Evolutionary conservation across 192 early-diverging fungal genomes (phyloP).

Genomic region (Spizellomyces punctatus): DNA sequence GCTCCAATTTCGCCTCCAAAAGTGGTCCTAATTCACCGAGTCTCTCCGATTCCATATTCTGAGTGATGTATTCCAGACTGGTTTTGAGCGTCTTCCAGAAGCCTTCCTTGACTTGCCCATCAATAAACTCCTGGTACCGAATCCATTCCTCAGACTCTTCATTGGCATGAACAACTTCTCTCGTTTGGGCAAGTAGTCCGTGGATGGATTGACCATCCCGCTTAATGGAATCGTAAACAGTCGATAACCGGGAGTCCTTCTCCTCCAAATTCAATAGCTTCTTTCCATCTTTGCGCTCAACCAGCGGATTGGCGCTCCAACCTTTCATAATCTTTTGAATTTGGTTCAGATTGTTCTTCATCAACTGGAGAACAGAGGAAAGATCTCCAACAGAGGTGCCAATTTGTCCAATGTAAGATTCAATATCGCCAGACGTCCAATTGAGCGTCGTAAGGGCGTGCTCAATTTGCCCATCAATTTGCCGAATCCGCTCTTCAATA

Average conservation of each 20-base stretch:
- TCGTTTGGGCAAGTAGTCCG: constrained; percentile 52
- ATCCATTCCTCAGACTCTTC: constrained; percentile 49
- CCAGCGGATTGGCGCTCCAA: constrained; percentile 56
- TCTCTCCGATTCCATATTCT: constrained; percentile 59
- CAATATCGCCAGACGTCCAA: constrained; percentile 59
- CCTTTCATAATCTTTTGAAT: constrained; percentile 66
- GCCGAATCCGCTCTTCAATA: constrained; percentile 51
- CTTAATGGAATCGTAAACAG: constrained; percentile 56
- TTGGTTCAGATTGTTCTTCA: constrained; percentile 64
- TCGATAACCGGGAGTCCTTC: constrained; percentile 58
- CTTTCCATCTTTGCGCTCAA: constrained; percentile 65
- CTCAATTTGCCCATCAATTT: constrained; percentile 61
- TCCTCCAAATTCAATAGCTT: constrained; percentile 67
- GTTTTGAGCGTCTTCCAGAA: constrained; percentile 57
- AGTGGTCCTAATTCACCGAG: constrained; percentile 56
- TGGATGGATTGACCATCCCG: constrained; percentile 56
- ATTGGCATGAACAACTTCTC: constrained; percentile 49
- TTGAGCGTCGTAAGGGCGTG: constrained; percentile 55
- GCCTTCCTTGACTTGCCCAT: constrained; percentile 57
- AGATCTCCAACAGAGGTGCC: constrained; percentile 55
- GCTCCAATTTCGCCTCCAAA: constrained; percentile 62
- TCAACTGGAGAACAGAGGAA: constrained; percentile 52
- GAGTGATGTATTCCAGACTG: constrained; percentile 58
- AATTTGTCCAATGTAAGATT: constrained; percentile 56
- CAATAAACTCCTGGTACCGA: constrained; percentile 57